Conservation (phyloP, 495 filamentous ascomycete genomes). For the Daldinia vernicosa region DNA sequence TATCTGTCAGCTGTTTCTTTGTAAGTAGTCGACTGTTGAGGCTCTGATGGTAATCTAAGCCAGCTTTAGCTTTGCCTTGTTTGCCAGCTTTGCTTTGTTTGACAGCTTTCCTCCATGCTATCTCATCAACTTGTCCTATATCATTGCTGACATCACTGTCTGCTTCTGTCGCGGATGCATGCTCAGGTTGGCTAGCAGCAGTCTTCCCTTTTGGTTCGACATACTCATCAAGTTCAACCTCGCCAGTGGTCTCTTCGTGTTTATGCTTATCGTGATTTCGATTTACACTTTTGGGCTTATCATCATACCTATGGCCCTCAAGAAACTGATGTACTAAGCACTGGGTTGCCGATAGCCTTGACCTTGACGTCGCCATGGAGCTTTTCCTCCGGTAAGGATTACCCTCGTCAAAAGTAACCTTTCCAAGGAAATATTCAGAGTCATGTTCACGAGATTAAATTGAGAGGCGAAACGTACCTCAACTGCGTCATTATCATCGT, state of each 20-base stretch:
- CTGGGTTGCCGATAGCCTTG: slow-evolving; percentile 59
- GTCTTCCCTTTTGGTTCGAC: slow-evolving; percentile 50
- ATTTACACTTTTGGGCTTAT: slow-evolving; percentile 6
- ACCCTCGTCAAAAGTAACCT: slow-evolving; percentile 80
- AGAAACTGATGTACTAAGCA: slow-evolving; percentile 89
- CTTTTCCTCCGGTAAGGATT: slow-evolving; percentile 84
- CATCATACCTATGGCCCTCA: slow-evolving; percentile 57
- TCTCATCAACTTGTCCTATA: slow-evolving; percentile 56
- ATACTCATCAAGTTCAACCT: slow-evolving; percentile 40
- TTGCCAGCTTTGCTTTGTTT: slow-evolving; percentile 43
- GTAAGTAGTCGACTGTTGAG: slow-evolving; percentile 72
- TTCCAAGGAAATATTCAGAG: background rate
- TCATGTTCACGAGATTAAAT: background rate
- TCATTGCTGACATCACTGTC: slow-evolving; percentile 42
- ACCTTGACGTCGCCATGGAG: slow-evolving; percentile 66
- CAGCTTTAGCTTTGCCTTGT: slow-evolving; percentile 39
- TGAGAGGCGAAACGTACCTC: slow-evolving; percentile 47
- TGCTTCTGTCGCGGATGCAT: slow-evolving; percentile 31
- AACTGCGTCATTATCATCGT: slow-evolving; percentile 54
- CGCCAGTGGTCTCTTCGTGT: slow-evolving; percentile 42
- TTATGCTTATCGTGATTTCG: slow-evolving; percentile 30
- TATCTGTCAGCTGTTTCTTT: slow-evolving; percentile 91
- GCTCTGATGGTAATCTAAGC: slow-evolving; percentile 45
- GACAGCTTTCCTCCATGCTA: slow-evolving; percentile 53
- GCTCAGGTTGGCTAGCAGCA: slow-evolving; percentile 2